Evolutionary conservation across 805 yeast genomes (phyloP).

Genomic region (Ogataea degrootiae): DNA sequence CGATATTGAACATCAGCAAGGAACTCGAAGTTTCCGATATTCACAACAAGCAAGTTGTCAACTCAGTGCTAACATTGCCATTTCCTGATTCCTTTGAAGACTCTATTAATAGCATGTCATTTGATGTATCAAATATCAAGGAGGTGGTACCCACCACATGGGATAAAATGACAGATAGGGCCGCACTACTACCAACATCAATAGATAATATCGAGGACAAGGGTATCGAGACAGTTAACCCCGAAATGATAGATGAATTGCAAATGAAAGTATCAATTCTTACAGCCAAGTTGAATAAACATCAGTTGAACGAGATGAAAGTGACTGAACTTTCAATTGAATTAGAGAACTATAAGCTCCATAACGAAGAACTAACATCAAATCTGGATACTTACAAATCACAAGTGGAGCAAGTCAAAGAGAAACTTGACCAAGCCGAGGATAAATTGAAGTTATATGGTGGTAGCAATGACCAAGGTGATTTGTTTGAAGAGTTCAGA

Average conservation of each 20-base stretch:
- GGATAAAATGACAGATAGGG: too few relatives aligned
- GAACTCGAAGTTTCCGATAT: background rate
- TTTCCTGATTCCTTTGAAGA: too few relatives aligned
- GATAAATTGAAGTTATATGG: slow-evolving; percentile 7
- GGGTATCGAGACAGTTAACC: background rate
- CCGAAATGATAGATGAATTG: slow-evolving; percentile 35
- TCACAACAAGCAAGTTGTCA: too few relatives aligned
- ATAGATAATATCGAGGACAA: background rate
- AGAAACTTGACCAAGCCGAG: slow-evolving; percentile 5
- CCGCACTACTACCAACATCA: background rate
- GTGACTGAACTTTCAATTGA: slow-evolving; percentile 16
- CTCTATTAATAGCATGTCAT: too few relatives aligned
- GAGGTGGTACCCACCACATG: too few relatives aligned
- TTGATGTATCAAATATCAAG: too few relatives aligned
- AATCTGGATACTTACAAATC: slow-evolving; percentile 14
- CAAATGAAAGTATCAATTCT: slow-evolving; percentile 41
- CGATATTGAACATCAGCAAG: background rate
- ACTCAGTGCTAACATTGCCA: too few relatives aligned
- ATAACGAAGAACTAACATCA: slow-evolving; percentile 17
- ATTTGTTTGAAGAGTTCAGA: slow-evolving; percentile 8
- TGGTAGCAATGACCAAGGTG: slow-evolving; percentile 5
- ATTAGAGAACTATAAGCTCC: slow-evolving; percentile 21
- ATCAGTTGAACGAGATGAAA: slow-evolving; percentile 28
- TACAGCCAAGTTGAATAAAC: slow-evolving; percentile 37
- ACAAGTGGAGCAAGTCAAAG: background rate